These are phyloP conservation scores for Aspergillus baeticus DNA, from an alignment of 495 filamentous ascomycete genomes.

Conservation along the genomic window DNA sequence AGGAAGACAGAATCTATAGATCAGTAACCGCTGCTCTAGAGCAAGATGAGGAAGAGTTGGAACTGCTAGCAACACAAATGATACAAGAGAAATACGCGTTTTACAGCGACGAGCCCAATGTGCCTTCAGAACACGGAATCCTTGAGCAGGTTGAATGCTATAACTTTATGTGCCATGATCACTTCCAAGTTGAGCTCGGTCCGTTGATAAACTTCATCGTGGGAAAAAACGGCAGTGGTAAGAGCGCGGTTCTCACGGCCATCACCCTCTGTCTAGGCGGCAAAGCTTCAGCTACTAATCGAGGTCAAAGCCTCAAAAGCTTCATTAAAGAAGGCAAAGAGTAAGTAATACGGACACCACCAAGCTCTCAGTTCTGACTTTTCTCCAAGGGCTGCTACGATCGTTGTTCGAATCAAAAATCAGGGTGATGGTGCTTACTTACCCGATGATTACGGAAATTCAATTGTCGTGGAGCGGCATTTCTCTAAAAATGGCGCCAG, in stretches of 20 bases:
- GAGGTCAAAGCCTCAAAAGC: slow-evolving; percentile 84
- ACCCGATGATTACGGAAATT: slow-evolving; percentile 77
- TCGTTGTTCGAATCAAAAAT: slow-evolving; percentile 87
- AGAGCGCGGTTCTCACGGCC: slow-evolving; percentile 94
- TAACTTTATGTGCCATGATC: slow-evolving; percentile 94
- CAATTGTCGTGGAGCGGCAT: slow-evolving; percentile 85
- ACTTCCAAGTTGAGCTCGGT: slow-evolving; percentile 76
- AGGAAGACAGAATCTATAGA: slow-evolving; percentile 19
- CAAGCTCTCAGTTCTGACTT: slow-evolving; percentile 23
- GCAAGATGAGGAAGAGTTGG: slow-evolving; percentile 50
- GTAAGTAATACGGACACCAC: slow-evolving; percentile 32
- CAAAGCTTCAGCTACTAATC: slow-evolving; percentile 92
- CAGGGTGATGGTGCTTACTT: slow-evolving; percentile 79
- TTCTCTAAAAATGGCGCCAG: slow-evolving; percentile 76
- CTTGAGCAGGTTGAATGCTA: slow-evolving; percentile 79
- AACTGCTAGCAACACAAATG: slow-evolving; percentile 69
- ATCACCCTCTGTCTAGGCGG: slow-evolving; percentile 92
- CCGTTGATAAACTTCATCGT: slow-evolving; percentile 97
- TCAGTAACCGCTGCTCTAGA: slow-evolving; percentile 38
- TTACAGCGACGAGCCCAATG: slow-evolving; percentile 59
- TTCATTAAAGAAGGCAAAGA: slow-evolving; percentile 92
- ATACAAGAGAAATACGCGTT: slow-evolving; percentile 58
- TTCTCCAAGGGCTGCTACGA: slow-evolving; percentile 39
- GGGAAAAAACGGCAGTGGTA: slow-evolving; percentile 97
- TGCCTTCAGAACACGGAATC: slow-evolving; percentile 77